Percentiles rank a stretch among this genome's conserved stretches.
Conservation (phyloP, 2,329 filamentous ascomycete genomes). For the Pyricularia sp. region DNA sequence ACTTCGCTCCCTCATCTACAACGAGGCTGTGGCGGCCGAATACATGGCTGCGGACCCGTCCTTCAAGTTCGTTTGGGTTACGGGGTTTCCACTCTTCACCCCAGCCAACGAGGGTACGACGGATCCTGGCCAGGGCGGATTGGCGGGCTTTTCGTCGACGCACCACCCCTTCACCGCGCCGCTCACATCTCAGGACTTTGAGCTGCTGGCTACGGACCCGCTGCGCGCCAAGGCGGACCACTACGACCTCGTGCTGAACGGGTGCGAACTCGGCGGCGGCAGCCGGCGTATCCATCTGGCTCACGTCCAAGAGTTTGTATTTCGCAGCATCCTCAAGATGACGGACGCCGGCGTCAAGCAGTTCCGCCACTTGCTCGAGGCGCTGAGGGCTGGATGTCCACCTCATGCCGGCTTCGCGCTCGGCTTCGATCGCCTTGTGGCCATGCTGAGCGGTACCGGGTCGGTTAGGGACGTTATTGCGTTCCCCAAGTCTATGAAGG, state of each 20-base stretch:
- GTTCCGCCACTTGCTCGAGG: slow-evolving; percentile 78
- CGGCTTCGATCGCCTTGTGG: slow-evolving; percentile 80
- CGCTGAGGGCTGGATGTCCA: slow-evolving; percentile 76
- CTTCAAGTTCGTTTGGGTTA: slow-evolving; percentile 76
- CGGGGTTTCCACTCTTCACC: slow-evolving; percentile 87
- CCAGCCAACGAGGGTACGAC: slow-evolving; percentile 44
- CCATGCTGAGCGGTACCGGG: slow-evolving; percentile 65
- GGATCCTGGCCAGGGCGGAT: slow-evolving; percentile 72
- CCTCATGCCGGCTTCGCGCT: slow-evolving; percentile 91
- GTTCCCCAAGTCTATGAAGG: slow-evolving; percentile 88
- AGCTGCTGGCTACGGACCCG: slow-evolving; percentile 63
- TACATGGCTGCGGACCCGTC: slow-evolving; percentile 38
- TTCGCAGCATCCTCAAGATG: slow-evolving; percentile 79
- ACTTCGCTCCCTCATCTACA: slow-evolving; percentile 61
- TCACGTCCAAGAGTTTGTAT: slow-evolving; percentile 72
- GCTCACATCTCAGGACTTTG: slow-evolving; percentile 59
- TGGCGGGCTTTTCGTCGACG: slow-evolving; percentile 72
- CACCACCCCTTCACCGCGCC: slow-evolving; percentile 97
- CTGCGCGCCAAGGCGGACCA: slow-evolving; percentile 71
- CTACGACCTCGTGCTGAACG: slow-evolving; percentile 94
- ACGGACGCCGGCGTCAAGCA: slow-evolving; percentile 60
- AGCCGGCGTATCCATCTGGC: slow-evolving; percentile 86
- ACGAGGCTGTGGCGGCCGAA: slow-evolving; percentile 53
- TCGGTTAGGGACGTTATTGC: slow-evolving; percentile 91
- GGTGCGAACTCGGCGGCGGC: slow-evolving; percentile 86